Evolutionary conservation across 768 basidiomycete genomes (phyloP).

Genomic region (Boletus sp.): DNA sequence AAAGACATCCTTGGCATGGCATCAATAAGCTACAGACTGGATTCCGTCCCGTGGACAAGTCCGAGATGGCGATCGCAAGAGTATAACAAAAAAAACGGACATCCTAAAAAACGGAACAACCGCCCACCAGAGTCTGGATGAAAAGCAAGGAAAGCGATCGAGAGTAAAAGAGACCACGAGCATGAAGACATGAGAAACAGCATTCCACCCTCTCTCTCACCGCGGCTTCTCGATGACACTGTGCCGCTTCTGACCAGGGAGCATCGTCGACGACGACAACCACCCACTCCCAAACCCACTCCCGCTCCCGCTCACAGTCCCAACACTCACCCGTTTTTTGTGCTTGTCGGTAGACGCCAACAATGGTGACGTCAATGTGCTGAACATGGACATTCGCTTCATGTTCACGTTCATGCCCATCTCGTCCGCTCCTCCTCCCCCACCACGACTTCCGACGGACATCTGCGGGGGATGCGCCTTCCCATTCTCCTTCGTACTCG

Average conservation of each 20-base stretch:
- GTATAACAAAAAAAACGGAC: too few species aligned
- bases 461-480: background rate
- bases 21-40: background rate
- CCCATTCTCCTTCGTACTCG: background rate
- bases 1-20: background rate
- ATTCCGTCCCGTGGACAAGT: background rate
- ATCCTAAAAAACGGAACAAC: background rate
- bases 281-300: background rate
- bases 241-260: slow-evolving; percentile 1
- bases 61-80: background rate
- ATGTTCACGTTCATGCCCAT: slow-evolving; percentile 3
- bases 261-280: background rate
- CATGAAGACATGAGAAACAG: background rate
- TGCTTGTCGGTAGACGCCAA: background rate
- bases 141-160: background rate
- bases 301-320: slow-evolving; percentile 1
- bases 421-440: slow-evolving; percentile 4
- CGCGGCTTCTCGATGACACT: slow-evolving; percentile 8
- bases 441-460: background rate
- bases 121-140: background rate
- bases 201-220: background rate
- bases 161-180: background rate
- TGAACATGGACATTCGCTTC: slow-evolving; percentile 24
- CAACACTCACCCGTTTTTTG: background rate
- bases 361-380: slow-evolving; percentile 3